These are phyloP conservation scores for Filobasidium wieringae DNA, from an alignment of 768 basidiomycete genomes.

Conservation along the genomic window DNA sequence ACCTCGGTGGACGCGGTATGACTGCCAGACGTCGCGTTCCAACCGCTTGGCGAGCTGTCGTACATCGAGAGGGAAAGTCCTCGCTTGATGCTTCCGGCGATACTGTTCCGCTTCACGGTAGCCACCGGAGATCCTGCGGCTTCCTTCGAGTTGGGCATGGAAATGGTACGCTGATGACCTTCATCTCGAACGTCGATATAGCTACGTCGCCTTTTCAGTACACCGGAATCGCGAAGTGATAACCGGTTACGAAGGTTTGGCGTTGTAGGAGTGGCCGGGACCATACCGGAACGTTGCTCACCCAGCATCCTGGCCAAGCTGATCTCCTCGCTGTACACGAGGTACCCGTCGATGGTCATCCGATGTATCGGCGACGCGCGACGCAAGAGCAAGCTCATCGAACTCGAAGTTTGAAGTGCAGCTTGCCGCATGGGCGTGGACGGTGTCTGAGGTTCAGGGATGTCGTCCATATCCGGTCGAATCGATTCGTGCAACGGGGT, in stretches of 20 bases:
- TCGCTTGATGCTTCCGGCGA: conserved; percentile 10
- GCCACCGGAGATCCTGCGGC: neutral
- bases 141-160: neutral
- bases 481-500: neutral
- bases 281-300: neutral
- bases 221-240: conserved; percentile 22
- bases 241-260: conserved; percentile 17
- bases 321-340: conserved; percentile 6
- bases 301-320: conserved; percentile 3
- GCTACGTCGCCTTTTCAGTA: conserved; percentile 25
- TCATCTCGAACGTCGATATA: conserved; percentile 24
- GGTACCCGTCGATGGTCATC: conserved; percentile 19
- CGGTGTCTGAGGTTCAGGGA: neutral
- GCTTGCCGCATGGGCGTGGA: conserved; percentile 7
- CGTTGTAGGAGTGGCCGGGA: neutral
- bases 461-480: neutral
- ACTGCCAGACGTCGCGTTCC: neutral
- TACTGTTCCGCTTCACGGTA: conserved; percentile 8
- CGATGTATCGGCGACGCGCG: conserved; percentile 26
- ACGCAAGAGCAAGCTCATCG: conserved; percentile 23
- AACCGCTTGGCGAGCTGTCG: neutral
- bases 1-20: neutral
- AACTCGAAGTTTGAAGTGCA: conserved; percentile 13
- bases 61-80: conserved; percentile 12
- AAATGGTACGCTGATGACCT: neutral